Evolutionary conservation across 2,329 filamentous ascomycete species (phyloP).

Genomic region (Epichloe elymi): DNA sequence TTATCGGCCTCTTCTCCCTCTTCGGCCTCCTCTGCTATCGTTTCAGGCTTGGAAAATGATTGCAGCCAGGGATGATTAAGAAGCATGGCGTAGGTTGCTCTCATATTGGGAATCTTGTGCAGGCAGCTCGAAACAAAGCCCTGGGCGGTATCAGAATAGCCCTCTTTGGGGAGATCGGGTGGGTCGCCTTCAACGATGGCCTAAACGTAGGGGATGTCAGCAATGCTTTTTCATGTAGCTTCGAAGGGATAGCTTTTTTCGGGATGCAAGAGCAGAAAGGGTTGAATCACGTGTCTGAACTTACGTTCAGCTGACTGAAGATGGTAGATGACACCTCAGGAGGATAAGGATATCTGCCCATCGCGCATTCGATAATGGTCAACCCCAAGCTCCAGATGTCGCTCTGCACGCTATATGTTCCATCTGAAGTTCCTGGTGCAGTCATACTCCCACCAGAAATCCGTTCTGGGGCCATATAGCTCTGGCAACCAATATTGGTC

Average conservation of each 20-base stretch:
- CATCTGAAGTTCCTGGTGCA: constrained; percentile 53
- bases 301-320: constrained; percentile 90
- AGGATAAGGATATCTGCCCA: constrained; percentile 90
- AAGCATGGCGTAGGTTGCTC: constrained; percentile 88
- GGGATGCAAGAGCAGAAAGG: not conserved
- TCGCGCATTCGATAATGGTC: constrained; percentile 89
- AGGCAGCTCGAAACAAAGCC: constrained; percentile 84
- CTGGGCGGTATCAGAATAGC: constrained; percentile 65
- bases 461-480: constrained; percentile 96
- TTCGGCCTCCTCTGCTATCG: constrained; percentile 57
- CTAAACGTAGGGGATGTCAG: constrained; percentile 31
- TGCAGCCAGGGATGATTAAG: constrained; percentile 82
- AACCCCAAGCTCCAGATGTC: constrained; percentile 95
- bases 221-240: not conserved
- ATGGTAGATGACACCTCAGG: constrained; percentile 97
- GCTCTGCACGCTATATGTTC: constrained; percentile 93
- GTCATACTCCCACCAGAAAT: constrained; percentile 79
- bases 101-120: constrained; percentile 80
- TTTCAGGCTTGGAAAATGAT: constrained; percentile 60
- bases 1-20: constrained; percentile 39
- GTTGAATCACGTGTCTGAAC: constrained; percentile 18
- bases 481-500: constrained; percentile 97
- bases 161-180: constrained; percentile 66
- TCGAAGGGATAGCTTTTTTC: too few species aligned
- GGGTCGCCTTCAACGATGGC: constrained; percentile 97